Conservation (phyloP, 768 basidiomycete genomes). For the Tephrocybe sp. region DNA sequence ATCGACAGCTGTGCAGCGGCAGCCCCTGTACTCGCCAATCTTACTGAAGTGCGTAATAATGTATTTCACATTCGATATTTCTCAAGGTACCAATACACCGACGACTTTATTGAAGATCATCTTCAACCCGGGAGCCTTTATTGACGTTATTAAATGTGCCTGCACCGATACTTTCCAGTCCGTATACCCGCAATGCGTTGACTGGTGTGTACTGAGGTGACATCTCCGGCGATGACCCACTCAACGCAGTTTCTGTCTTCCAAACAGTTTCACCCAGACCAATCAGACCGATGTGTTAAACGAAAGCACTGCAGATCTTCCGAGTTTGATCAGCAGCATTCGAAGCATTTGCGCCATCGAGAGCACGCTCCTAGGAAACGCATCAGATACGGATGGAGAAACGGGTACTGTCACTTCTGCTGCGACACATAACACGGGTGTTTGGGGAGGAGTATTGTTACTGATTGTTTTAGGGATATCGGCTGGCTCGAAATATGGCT, state of each 20-base stretch:
- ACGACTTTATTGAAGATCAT: conserved; percentile 41
- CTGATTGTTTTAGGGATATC: conserved; percentile 1
- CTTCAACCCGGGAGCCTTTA: conserved; percentile 61
- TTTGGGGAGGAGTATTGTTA: neutral
- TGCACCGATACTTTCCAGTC: conserved; percentile 48
- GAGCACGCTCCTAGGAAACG: conserved; percentile 52
- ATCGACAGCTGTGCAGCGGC: conserved; percentile 60
- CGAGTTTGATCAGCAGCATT: conserved; percentile 47
- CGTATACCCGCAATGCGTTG: conserved; percentile 61
- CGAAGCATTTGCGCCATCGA: conserved; percentile 48
- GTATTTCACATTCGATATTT: neutral
- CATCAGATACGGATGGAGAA: conserved; percentile 40
- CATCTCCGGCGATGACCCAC: neutral
- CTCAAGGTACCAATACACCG: neutral
- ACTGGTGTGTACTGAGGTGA: conserved; percentile 43
- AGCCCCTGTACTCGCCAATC: conserved; percentile 54
- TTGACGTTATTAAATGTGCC: conserved; percentile 61
- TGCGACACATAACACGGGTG: conserved; percentile 6
- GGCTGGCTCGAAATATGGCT: neutral
- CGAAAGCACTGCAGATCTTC: conserved; percentile 38
- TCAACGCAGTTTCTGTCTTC: neutral
- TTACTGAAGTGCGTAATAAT: conserved; percentile 40
- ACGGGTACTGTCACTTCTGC: conserved; percentile 29
- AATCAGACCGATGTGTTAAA: conserved; percentile 50
- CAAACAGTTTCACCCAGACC: conserved; percentile 49